Percentiles rank a stretch among this genome's conserved stretches.
Evolutionary conservation across 1,139 yeast genomes (phyloP).

Genomic region (Meyerozyma smithsonii): DNA sequence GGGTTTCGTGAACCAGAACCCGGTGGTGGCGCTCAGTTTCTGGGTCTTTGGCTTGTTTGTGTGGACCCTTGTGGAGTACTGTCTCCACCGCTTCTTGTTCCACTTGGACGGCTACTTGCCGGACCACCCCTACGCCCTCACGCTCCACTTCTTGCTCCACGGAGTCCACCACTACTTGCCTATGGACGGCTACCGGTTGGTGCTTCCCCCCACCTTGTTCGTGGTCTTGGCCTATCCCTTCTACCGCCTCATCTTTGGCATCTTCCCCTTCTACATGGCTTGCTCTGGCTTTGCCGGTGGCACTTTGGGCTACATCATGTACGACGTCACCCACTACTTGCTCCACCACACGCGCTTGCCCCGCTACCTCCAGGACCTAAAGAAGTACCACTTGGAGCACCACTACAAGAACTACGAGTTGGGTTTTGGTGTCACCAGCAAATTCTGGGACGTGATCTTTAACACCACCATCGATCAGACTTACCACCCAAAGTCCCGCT

Average conservation of each 20-base stretch:
- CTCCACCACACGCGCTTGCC: constrained; percentile 87
- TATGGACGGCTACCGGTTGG: constrained; percentile 90
- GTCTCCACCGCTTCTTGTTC: constrained; percentile 85
- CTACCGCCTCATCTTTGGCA: constrained; percentile 32
- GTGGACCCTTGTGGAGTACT: constrained; percentile 90
- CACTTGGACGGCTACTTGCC: constrained; percentile 88
- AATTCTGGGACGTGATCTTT: constrained; percentile 91
- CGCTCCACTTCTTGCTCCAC: constrained; percentile 84
- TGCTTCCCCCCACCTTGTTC: constrained; percentile 91
- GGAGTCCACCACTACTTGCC: constrained; percentile 98
- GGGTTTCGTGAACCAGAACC: constrained; percentile 34
- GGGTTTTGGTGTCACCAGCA: constrained; percentile 93
- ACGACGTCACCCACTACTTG: constrained; percentile 82
- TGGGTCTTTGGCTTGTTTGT: constrained; percentile 67
- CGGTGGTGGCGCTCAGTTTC: constrained; percentile 35
- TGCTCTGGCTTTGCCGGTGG: constrained; percentile 84
- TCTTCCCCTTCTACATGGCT: constrained; percentile 45
- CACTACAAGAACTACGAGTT: constrained; percentile 94
- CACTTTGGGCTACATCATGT: constrained; percentile 83
- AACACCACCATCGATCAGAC: constrained; percentile 54
- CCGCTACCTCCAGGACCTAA: constrained; percentile 64
- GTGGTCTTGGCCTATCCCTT: constrained; percentile 41
- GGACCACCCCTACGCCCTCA: constrained; percentile 65
- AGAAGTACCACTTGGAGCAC: constrained; percentile 91
- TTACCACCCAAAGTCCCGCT: constrained; percentile 13